Base-by-base conservation (phyloP, 2,329 filamentous ascomycete genomes). In the Thermothelomyces thermophilus region DNA sequence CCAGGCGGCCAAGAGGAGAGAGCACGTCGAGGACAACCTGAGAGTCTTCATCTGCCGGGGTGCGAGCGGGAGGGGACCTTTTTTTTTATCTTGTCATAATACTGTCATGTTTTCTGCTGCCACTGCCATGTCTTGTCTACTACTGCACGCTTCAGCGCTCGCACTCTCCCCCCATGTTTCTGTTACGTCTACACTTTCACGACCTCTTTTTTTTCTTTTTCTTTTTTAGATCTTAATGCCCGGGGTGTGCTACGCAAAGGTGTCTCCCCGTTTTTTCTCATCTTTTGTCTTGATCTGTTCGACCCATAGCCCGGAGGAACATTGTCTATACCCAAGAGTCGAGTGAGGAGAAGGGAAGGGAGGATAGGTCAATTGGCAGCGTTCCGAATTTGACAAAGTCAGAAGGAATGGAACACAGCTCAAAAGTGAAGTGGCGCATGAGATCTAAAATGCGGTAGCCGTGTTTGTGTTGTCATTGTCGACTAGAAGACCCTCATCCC, bases 241-340 rank as follows among this genome's bases (percentile, higher is more conserved):
- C 17, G 40, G 48, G 44, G 35, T 7, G 33, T 22, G 24, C 24
- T 13, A 33, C 8, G 3, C n/a, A 34, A 20, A 20, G 20, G 24
- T 20, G 9, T 11, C 14, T 28, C 28, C 6, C 5, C 22, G 31
- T 22, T 28, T n/a, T 31, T 33, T 35, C 39, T n/a, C n/a, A n/a
- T n/a, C n/a, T n/a, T n/a, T n/a, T 43, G 13, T 48, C 35, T 50
- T 53, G 26, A 20, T 45, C 19, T 48, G 36, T 50, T 42, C 31
- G 13, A n/a, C n/a, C 35, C 24, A 42, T 37, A 45, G 52, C 30
- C 24, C 20, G 44, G 35, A 50, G 35, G 48, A 50, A 43, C 41
- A 43, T 44, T 39, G 41, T 48, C 41, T 51, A 54, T 54, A 54
- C 52, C 52, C 52, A 41, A 44, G 41, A 42, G 41, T 5, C 30